Evolutionary conservation across 2,329 filamentous ascomycete species (phyloP), one percentile per base, ranked within the genome.

Genomic region (Pseudopyricularia cyperi): DNA sequence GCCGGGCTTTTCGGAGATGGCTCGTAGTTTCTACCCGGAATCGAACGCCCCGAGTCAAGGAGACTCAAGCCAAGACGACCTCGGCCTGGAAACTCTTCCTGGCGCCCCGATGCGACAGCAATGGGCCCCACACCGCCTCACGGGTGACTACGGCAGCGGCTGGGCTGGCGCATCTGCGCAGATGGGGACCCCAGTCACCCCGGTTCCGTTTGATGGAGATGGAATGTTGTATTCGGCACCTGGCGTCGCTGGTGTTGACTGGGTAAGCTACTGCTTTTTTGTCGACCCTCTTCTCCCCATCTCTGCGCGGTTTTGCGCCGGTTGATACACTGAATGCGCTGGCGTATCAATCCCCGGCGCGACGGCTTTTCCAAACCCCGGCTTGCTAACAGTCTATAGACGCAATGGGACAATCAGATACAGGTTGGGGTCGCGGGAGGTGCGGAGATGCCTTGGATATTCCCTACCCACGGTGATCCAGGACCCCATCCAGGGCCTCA

Each of bases 391-490:
- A 42, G 22, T 9, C 11, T 33, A 22, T 32, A 61, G 61, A 52
- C 59, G 8, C 51, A 52, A 0, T 63, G 59, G 57, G 61, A 63
- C 46, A 57, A 57, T 28, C 59, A 62, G 46, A 55, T 62, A 7
- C 57, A 60, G n/a, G 60, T 59, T 35, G 48, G 56, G 39, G 57
- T 48, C 35, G 55, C 53, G n/a, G 60, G 61, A n/a, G 50, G 39
- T n/a, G 22, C 55, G 15, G 57, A 63, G 51, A 59, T 63, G 42
- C 59, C 57, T 3, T 63, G 61, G 60, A 57, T 53, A 33, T 53
- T 54, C 6, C 61, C 62, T 42, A 4, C 5, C n/a, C 37, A n/a
- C 17, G n/a, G 8, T 7, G 22, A 42, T 42, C 37, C 19, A 14
- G n/a, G n/a, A n/a, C n/a, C n/a, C n/a, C n/a, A n/a, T n/a, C n/a